phyloP scores from a whole-genome alignment of 345 rosid genomes.

The thale cress (Arabidopsis thaliana) region TAIR10.1 NC_003071.7:12395501-12396000 shows the following conservation, averaged over 20 bases:
- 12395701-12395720: constrained; percentile 28
- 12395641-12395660: constrained; percentile 44
- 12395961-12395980: constrained; percentile 34
- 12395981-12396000: constrained; percentile 33
- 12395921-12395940: constrained; percentile 8
- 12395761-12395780: constrained; percentile 35
- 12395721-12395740: constrained; percentile 19
- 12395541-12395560: constrained; percentile 45
- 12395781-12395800: constrained; percentile 39
- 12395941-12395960: constrained; percentile 29
- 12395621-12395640: constrained; percentile 21
- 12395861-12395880: constrained; percentile 10
- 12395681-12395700: constrained; percentile 37
- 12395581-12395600: constrained; percentile 37
- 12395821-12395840: constrained; percentile 16
- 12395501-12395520: constrained; percentile 47
- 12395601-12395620: constrained; percentile 32
- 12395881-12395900: constrained; percentile 25
- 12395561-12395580: constrained; percentile 38
- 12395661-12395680: constrained; percentile 45
- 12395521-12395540: constrained; percentile 46
- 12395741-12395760: constrained; percentile 6
- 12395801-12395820: constrained; percentile 14
- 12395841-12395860: constrained; percentile 5
- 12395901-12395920: constrained; percentile 32